Evolutionary conservation across 139 green algal species (phyloP), one percentile per base, ranked within the genome.

Genomic region (Coelastrella sp.): DNA sequence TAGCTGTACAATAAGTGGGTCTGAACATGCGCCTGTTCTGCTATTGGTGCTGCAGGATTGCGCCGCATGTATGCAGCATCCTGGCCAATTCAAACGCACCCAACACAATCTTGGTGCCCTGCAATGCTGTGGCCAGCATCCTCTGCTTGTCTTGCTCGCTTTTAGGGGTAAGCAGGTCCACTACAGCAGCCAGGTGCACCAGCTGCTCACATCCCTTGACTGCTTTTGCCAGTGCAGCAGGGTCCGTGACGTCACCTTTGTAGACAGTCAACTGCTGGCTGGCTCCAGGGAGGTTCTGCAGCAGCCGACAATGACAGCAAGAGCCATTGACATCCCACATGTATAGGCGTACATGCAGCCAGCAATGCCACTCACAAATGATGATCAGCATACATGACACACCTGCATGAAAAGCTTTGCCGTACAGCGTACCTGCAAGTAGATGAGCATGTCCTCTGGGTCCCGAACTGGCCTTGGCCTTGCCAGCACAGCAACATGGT

Each of bases 391-490:
- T 15, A 78, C 20, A 27, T 4, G 20, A 6, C n/a, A 35, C 70
- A 78, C 3, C 70, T 72, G 63, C 63, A 72, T 72, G 63, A 17
- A 9, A 59, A 24, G n/a, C 7, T 9, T 7, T 58, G 10, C 7
- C 25, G 9, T 59, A 9, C 9, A 24, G 78, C 58, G 73, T 19
- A 88, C 84, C 84, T 81, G 65, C 10, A 88, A 22, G 49, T 88
- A 88, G 20, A 8, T 24, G 35, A 88, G 68, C 84, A 88, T 88
- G 49, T 88, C 84, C 22, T 88, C 68, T 81, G 84, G 68, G 49
- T 61, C 82, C 19, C 19, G 12, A n/a, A 58, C 27, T 66, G 78
- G 78, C 56, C 84, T n/a, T 70, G 66, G 68, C 49, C 84, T 22
- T 7, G 56, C 66, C 66, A 88, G 84, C 19, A 88, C 84, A 60